These are phyloP conservation scores for Miscanthus lutarioriparius DNA, from an alignment of 176 grass and related monocot species.

Conservation along the genomic window DNA sequence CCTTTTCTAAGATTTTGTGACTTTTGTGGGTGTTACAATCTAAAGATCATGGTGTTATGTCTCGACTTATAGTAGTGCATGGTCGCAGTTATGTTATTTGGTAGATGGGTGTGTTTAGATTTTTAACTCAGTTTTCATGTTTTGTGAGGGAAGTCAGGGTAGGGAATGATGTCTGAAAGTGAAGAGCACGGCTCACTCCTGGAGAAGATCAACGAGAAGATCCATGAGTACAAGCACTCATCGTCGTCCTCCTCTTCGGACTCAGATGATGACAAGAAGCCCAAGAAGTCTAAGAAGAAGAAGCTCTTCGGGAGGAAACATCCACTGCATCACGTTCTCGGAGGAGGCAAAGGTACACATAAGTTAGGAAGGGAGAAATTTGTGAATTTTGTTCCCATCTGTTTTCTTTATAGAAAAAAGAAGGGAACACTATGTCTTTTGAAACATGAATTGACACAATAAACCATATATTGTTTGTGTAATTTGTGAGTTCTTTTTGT, in stretches of 20 bases:
- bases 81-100: not conserved
- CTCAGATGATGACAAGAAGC: conserved; percentile 60
- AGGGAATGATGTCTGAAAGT: conserved; percentile 72
- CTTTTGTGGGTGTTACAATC: not conserved
- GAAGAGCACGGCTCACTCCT: conserved; percentile 57
- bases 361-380: not conserved
- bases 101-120: not conserved
- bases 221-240: conserved; percentile 53
- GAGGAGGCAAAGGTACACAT: conserved; percentile 66
- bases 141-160: not conserved
- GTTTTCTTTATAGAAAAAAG: not conserved
- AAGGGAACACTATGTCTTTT: not conserved
- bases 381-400: not conserved
- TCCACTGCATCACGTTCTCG: conserved; percentile 62
- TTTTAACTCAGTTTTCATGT: not conserved
- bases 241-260: conserved; percentile 74
- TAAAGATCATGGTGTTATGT: not conserved
- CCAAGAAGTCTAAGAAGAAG: conserved; percentile 47
- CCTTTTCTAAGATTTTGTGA: not conserved
- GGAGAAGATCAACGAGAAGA: conserved; percentile 70
- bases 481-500: not conserved
- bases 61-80: not conserved
- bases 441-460: not conserved
- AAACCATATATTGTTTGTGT: not conserved
- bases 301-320: conserved; percentile 63